These are phyloP conservation scores for Cylindrodendrum hubeiense DNA, from an alignment of 2,329 filamentous ascomycete genomes.

Conservation along the genomic window DNA sequence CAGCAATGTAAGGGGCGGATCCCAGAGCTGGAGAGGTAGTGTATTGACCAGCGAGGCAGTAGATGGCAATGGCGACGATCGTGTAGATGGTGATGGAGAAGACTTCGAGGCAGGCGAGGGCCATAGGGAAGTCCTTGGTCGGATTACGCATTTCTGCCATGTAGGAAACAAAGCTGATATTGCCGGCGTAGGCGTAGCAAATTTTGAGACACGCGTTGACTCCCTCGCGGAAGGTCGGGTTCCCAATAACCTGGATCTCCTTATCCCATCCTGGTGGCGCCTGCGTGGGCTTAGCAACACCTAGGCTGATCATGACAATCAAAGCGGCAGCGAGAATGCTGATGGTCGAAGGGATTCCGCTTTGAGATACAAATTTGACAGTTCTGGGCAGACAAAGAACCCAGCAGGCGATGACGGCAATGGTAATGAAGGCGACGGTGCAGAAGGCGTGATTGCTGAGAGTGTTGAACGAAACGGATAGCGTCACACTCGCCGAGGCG, in stretches of 20 bases:
- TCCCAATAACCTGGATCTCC: slow-evolving; percentile 38
- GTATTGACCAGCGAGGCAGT: slow-evolving; percentile 48
- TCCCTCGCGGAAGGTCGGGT: slow-evolving; percentile 42
- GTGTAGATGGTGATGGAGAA: slow-evolving; percentile 51
- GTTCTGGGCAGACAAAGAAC: slow-evolving; percentile 74
- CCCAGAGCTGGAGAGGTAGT: slow-evolving; percentile 50
- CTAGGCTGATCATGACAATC: slow-evolving; percentile 47
- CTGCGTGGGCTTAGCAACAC: slow-evolving; percentile 28
- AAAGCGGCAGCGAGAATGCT: slow-evolving; percentile 44
- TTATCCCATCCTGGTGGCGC: slow-evolving; percentile 43
- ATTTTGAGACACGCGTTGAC: slow-evolving; percentile 46
- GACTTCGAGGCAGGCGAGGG: slow-evolving; percentile 47
- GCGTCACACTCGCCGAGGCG: slow-evolving; percentile 73
- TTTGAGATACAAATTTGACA: slow-evolving; percentile 56
- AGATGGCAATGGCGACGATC: slow-evolving; percentile 48
- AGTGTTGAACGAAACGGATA: slow-evolving; percentile 75
- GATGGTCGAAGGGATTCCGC: slow-evolving; percentile 44
- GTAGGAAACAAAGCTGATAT: slow-evolving; percentile 45
- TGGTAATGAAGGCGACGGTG: slow-evolving; percentile 73
- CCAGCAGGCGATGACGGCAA: slow-evolving; percentile 71
- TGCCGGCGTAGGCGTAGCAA: slow-evolving; percentile 46
- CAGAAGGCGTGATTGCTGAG: slow-evolving; percentile 71
- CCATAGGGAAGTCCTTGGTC: slow-evolving; percentile 47
- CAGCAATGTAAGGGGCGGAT: slow-evolving; percentile 47
- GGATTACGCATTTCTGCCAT: slow-evolving; percentile 52